A percentile compares a stretch with the other conserved stretches of the same genome.
Conservation (phyloP, 2,329 filamentous ascomycete species). For the Alternaria arbusti region DNA sequence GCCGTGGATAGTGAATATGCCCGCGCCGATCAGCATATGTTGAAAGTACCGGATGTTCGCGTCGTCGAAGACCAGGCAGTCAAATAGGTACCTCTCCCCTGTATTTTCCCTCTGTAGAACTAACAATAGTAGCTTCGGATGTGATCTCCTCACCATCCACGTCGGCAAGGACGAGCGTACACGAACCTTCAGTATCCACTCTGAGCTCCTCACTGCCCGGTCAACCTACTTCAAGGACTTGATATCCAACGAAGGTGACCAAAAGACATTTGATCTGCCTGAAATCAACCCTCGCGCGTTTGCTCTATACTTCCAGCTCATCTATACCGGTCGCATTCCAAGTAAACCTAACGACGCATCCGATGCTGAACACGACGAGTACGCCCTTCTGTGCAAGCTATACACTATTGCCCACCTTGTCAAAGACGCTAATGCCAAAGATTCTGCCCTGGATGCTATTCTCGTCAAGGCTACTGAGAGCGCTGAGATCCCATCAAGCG, state of each 20-base stretch:
- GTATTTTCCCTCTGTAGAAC: background rate
- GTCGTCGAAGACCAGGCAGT: background rate
- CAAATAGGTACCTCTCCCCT: background rate
- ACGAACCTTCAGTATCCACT: background rate
- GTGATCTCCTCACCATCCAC: background rate
- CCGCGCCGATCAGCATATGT: background rate
- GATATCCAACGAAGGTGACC: background rate
- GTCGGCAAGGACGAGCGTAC: background rate
- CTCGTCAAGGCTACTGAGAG: background rate
- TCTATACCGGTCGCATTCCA: background rate
- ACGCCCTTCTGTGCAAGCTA: background rate
- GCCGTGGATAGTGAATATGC: background rate
- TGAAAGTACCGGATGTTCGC: background rate
- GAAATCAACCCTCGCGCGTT: background rate
- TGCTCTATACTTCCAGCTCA: background rate
- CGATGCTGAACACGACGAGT: background rate
- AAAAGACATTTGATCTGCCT: background rate
- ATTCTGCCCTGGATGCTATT: background rate
- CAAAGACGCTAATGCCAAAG: background rate
- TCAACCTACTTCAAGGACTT: background rate
- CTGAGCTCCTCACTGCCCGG: background rate
- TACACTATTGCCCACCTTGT: background rate
- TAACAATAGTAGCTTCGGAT: background rate
- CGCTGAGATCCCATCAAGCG: background rate
- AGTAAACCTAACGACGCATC: background rate